Conservation (phyloP, 2,329 filamentous ascomycete genomes). For the Sporothrix mexicana region DNA sequence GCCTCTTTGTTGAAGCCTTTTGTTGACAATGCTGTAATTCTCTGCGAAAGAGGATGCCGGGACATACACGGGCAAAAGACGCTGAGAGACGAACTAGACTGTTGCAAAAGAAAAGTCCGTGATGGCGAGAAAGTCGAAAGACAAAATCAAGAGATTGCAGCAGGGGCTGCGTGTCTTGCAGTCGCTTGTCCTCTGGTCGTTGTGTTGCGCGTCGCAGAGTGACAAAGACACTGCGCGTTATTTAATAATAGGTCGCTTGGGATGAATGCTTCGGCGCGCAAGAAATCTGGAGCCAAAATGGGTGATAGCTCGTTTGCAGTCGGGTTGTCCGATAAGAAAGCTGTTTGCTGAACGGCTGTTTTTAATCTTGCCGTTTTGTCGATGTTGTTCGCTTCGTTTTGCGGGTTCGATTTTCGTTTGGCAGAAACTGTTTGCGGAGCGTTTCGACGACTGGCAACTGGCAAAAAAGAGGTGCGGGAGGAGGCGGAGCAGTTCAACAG, state of each 20-base stretch:
- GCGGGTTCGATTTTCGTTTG: neutral
- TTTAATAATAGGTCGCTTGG: neutral
- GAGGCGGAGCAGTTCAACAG: slow-evolving; percentile 9
- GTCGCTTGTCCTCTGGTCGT: slow-evolving; percentile 14
- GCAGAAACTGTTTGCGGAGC: neutral
- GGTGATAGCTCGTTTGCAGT: neutral
- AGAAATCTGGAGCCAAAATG: neutral
- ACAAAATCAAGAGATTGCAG: neutral
- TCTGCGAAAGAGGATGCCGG: neutral
- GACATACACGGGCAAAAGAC: neutral
- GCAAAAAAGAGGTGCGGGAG: neutral
- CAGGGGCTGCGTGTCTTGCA: neutral
- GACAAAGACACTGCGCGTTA: slow-evolving; percentile 20
- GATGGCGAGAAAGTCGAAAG: neutral
- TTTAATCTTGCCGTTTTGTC: neutral
- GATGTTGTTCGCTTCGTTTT: neutral
- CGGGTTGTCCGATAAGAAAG: slow-evolving; percentile 12
- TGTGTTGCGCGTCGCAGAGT: neutral
- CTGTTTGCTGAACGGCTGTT: neutral
- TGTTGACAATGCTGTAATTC: neutral
- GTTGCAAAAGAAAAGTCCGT: neutral
- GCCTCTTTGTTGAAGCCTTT: neutral
- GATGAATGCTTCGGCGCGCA: slow-evolving; percentile 13
- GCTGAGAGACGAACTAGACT: neutral
- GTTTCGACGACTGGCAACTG: neutral